phyloP scores from a whole-genome alignment of 2,329 filamentous ascomycete genomes.

The Penicillium polonicum region DNA sequence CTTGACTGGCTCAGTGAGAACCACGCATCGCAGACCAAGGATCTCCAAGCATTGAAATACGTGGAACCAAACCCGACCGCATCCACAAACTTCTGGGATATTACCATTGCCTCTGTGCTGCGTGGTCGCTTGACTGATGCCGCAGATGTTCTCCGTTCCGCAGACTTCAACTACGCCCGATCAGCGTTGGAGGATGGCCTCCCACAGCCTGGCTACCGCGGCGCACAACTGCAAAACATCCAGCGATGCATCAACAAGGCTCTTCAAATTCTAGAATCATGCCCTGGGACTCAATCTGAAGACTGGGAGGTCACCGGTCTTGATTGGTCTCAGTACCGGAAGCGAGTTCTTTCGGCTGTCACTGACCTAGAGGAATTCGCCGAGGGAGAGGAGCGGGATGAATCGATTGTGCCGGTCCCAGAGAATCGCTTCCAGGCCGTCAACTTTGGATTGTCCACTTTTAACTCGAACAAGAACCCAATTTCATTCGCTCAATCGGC shows the following conservation, averaged over 20 bases:
- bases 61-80: constrained; percentile 71
- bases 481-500: constrained; percentile 66
- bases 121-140: constrained; percentile 71
- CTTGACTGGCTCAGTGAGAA: constrained; percentile 78
- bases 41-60: constrained; percentile 63
- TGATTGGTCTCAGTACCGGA: constrained; percentile 82
- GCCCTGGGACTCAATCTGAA: constrained; percentile 61
- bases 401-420: constrained; percentile 39
- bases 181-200: constrained; percentile 62
- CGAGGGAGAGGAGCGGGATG: constrained; percentile 64
- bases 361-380: constrained; percentile 74
- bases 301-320: constrained; percentile 82
- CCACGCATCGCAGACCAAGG: constrained; percentile 69
- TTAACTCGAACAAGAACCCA: constrained; percentile 47
- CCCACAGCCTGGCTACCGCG: constrained; percentile 67
- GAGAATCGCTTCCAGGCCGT: constrained; percentile 48
- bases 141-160: constrained; percentile 66
- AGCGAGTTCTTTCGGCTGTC: constrained; percentile 67
- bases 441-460: constrained; percentile 46
- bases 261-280: constrained; percentile 67
- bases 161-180: constrained; percentile 74
- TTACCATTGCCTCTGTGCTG: constrained; percentile 69
- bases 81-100: constrained; percentile 81
- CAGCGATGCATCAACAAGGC: constrained; percentile 69
- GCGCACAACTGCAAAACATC: constrained; percentile 74